Evolutionary conservation across 345 rosid genomes (phyloP), one percentile per base, ranked within the genome.

Genomic region (Orychophragmus violaceus): DNA sequence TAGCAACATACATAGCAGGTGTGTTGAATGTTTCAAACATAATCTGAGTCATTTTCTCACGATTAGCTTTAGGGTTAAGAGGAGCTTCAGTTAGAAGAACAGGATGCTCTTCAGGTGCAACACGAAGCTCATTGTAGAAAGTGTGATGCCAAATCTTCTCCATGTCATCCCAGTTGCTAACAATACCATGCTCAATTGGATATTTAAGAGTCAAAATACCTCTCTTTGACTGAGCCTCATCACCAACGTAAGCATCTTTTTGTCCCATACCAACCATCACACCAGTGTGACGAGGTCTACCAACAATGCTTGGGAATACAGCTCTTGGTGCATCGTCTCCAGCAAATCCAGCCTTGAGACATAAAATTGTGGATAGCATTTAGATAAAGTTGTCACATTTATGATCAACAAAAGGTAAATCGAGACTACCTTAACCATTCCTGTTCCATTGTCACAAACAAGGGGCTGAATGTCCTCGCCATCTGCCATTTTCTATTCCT

Each of bases 351-450:
- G 82, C 85, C 82, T 81, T 55, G n/a, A n/a, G n/a, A n/a, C 13
- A n/a, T n/a, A n/a, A n/a, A n/a, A n/a, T n/a, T n/a, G n/a, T n/a
- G n/a, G n/a, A n/a, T n/a, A n/a, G n/a, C n/a, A n/a, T n/a, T n/a
- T n/a, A n/a, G n/a, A n/a, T n/a, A 50, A 64, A 33, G 23, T 3
- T 24, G 1, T 11, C 9, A 24, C 8, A 25, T 19, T 28, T 66
- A 41, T 19, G 41, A 12, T 46, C 14, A n/a, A n/a, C n/a, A n/a
- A n/a, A n/a, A n/a, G n/a, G n/a, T n/a, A n/a, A n/a, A n/a, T n/a
- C n/a, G n/a, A n/a, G n/a, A n/a, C n/a, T 66, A 83, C 87, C 83
- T 83, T 83, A 27, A 81, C 87, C 87, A 83, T 83, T 77, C 82
- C 82, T 10, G 85, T 83, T 58, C 87, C 87, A 83, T 83, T 83